Evolutionary conservation across 768 basidiomycete genomes (phyloP).

Genomic region (Infundibulicybe gibba): DNA sequence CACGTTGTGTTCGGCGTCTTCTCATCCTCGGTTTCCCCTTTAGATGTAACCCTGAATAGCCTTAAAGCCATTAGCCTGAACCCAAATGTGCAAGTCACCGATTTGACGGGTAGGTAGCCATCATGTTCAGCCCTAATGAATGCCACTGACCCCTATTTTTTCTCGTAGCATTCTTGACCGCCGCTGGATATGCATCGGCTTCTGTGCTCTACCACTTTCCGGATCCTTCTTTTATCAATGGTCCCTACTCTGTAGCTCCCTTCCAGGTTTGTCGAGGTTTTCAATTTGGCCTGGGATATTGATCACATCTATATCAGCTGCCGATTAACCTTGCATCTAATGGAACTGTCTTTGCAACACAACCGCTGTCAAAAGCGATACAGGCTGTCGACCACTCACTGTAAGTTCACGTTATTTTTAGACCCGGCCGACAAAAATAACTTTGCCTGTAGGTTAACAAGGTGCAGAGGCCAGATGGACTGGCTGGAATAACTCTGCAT

Average conservation of each 20-base stretch:
- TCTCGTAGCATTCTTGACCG: slow-evolving; percentile 44
- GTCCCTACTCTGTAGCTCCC: slow-evolving; percentile 40
- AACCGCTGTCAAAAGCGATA: slow-evolving; percentile 40
- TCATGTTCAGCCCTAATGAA: neutral
- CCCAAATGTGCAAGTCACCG: slow-evolving; percentile 38
- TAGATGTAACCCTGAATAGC: slow-evolving; percentile 36
- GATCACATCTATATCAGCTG: slow-evolving; percentile 20
- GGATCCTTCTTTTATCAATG: slow-evolving; percentile 41
- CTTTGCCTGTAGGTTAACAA: slow-evolving; percentile 29
- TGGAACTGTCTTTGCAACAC: slow-evolving; percentile 47
- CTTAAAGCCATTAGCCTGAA: slow-evolving; percentile 39
- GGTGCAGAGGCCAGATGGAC: slow-evolving; percentile 20
- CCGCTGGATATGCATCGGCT: slow-evolving; percentile 52
- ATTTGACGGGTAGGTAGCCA: slow-evolving; percentile 39
- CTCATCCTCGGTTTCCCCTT: too few species aligned
- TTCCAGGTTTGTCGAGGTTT: slow-evolving; percentile 33
- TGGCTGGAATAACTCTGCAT: slow-evolving; percentile 41
- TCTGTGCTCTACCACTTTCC: slow-evolving; percentile 41
- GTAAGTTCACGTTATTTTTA: slow-evolving; percentile 19
- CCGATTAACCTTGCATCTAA: slow-evolving; percentile 32
- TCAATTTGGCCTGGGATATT: neutral
- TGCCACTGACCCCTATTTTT: neutral
- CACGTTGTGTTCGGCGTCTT: too few species aligned
- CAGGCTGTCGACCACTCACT: slow-evolving; percentile 35
- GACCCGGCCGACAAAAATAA: neutral